phyloP scores from a whole-genome alignment of 1,284 basidiomycete genomes.

The Pulchroboletus neoregius region DNA sequence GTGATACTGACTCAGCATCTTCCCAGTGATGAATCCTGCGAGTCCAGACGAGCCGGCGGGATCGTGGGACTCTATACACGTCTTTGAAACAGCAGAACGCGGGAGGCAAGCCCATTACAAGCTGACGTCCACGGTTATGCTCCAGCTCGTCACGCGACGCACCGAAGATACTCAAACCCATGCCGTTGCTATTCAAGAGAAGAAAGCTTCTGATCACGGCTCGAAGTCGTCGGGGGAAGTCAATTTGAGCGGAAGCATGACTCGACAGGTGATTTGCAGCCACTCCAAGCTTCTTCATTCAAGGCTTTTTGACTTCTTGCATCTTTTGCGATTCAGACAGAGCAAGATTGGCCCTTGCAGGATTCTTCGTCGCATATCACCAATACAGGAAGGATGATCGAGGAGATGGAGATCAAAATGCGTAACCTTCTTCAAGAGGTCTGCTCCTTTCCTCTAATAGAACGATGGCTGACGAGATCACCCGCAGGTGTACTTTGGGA shows the following conservation, averaged over 20 bases:
- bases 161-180: conserved; percentile 40
- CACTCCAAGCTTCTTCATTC: conserved; percentile 11
- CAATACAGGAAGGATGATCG: conserved; percentile 92
- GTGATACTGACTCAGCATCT: conserved; percentile 4
- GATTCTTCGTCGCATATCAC: conserved; percentile 80
- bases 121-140: conserved; percentile 95
- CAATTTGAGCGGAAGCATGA: conserved; percentile 92
- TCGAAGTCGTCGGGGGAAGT: conserved; percentile 72
- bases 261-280: conserved; percentile 71
- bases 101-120: conserved; percentile 94
- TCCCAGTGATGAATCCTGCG: conserved; percentile 56
- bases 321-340: conserved; percentile 50
- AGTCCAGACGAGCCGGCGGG: conserved; percentile 63
- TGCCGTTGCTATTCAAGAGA: conserved; percentile 23
- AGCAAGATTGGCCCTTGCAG: conserved; percentile 81
- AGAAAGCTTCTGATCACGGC: conserved; percentile 38
- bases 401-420: conserved; percentile 99
- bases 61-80: conserved; percentile 98
- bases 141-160: conserved; percentile 76
- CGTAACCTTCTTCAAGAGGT: conserved; percentile 90
- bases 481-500: conserved; percentile 89
- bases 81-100: conserved; percentile 90
- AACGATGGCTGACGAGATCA: conserved; percentile 8
- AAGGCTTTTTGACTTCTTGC: conserved; percentile 11
- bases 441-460: conserved; percentile 16